phyloP scores from a whole-genome alignment of 306 rosid genomes.

The Lathyrus sativus region DNA sequence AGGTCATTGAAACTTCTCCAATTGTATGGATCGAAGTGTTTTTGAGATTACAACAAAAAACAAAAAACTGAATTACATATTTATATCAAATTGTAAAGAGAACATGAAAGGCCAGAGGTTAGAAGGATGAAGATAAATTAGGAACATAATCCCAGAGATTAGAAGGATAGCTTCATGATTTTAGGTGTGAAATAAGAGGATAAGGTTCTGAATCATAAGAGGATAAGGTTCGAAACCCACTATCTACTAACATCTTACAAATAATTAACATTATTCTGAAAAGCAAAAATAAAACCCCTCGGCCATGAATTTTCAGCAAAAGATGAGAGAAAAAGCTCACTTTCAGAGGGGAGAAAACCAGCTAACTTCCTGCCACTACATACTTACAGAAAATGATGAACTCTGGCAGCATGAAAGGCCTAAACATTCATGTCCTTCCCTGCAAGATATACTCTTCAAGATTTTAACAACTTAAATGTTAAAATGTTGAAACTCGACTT shows the following conservation, averaged over 20 bases:
- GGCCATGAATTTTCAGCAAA: background rate
- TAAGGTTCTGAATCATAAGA: background rate
- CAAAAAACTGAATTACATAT: background rate
- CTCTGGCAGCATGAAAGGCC: conserved; percentile 21
- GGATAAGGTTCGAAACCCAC: background rate
- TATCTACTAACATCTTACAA: background rate
- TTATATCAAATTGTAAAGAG: background rate
- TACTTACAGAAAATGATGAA: conserved; percentile 23
- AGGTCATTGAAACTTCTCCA: no score
- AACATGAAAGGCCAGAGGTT: no score
- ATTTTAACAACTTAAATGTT: conserved; percentile 30
- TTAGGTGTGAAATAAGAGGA: background rate
- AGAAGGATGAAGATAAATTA: background rate
- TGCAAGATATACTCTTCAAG: conserved; percentile 26
- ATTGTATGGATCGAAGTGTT: no score
- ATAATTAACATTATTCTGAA: background rate
- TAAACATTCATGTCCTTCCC: conserved; percentile 27
- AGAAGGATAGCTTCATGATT: no score
- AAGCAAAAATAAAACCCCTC: conserved; percentile 11
- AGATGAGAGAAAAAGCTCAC: conserved; percentile 4
- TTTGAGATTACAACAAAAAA: background rate
- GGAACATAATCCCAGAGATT: background rate
- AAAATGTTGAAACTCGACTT: conserved; percentile 15
- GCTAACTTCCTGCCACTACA: conserved; percentile 18
- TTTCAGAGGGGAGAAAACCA: conserved; percentile 28